Percentiles rank a stretch among this genome's conserved stretches.
Evolutionary conservation across 2,329 filamentous ascomycete species (phyloP).

Genomic region (Sporothrix brasiliensis): DNA sequence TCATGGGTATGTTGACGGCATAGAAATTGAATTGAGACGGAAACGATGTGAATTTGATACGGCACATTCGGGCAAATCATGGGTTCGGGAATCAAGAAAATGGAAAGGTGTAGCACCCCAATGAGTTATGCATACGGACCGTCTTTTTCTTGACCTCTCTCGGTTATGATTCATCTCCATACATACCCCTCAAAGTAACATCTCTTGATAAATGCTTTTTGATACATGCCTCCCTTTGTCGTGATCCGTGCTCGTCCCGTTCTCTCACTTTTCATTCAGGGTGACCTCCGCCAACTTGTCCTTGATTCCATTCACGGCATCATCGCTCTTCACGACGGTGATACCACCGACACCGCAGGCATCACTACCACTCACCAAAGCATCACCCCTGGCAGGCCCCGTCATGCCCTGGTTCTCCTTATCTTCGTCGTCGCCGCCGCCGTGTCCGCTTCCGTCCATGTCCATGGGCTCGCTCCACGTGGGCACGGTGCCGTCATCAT

Average conservation of each 20-base stretch:
- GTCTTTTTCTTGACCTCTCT: not conserved
- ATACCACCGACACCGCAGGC: not conserved
- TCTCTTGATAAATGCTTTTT: not conserved
- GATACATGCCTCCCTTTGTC: not conserved
- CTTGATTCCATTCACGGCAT: not conserved
- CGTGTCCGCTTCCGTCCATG: not conserved
- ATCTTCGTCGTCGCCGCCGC: not conserved
- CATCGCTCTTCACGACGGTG: not conserved
- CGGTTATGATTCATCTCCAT: not conserved
- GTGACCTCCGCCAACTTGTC: not conserved
- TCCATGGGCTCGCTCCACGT: constrained; percentile 10
- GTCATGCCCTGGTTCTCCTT: constrained; percentile 12
- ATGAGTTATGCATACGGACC: not conserved
- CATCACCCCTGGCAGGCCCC: not conserved
- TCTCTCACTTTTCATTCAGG: constrained; percentile 1
- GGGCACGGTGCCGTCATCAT: not conserved
- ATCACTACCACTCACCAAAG: not conserved
- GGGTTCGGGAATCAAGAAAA: not conserved
- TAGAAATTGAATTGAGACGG: not conserved
- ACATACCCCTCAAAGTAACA: constrained; percentile 1
- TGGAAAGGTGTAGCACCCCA: not conserved
- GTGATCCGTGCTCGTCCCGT: not conserved
- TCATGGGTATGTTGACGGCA: constrained; percentile 31
- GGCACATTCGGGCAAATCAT: not conserved
- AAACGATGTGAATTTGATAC: not conserved